Evolutionary conservation across 805 yeast species (phyloP).

Genomic region (Yarrowia yakushimensis): DNA sequence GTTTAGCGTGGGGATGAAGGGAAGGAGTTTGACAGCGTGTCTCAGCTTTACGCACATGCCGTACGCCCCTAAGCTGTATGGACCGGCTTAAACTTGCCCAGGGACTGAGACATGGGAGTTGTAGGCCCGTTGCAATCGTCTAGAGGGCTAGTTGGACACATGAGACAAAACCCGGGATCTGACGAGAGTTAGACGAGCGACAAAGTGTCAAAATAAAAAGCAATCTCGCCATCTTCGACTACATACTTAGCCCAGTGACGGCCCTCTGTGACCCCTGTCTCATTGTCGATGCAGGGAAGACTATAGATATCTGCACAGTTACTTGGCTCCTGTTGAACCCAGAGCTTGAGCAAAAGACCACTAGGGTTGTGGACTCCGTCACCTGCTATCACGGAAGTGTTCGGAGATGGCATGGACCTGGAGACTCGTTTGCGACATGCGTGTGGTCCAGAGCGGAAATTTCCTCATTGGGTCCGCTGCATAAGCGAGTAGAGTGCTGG

Average conservation of each 20-base stretch:
- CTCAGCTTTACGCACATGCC: background rate
- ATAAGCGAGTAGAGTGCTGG: background rate
- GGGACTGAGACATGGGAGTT: background rate
- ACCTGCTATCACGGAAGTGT: background rate
- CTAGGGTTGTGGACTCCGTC: background rate
- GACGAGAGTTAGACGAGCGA: too few relatives aligned
- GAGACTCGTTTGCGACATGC: background rate
- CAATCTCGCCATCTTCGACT: too few relatives aligned
- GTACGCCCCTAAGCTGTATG: background rate
- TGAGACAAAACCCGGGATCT: too few relatives aligned
- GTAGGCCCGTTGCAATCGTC: too few relatives aligned
- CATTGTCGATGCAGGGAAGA: conserved; percentile 16
- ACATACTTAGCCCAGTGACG: too few relatives aligned
- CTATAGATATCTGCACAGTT: background rate
- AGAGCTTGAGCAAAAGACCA: background rate
- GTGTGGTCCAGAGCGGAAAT: background rate
- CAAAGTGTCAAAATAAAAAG: too few relatives aligned
- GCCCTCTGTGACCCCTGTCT: background rate
- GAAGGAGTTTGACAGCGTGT: background rate
- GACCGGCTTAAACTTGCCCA: background rate
- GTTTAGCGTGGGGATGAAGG: background rate
- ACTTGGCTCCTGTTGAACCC: conserved; percentile 4
- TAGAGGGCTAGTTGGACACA: too few relatives aligned
- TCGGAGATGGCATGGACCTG: background rate
- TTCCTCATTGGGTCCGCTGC: background rate